These are phyloP conservation scores for Phytophthora litchii DNA, from an alignment of 352 stramenopile genomes.

Conservation along the genomic window DNA sequence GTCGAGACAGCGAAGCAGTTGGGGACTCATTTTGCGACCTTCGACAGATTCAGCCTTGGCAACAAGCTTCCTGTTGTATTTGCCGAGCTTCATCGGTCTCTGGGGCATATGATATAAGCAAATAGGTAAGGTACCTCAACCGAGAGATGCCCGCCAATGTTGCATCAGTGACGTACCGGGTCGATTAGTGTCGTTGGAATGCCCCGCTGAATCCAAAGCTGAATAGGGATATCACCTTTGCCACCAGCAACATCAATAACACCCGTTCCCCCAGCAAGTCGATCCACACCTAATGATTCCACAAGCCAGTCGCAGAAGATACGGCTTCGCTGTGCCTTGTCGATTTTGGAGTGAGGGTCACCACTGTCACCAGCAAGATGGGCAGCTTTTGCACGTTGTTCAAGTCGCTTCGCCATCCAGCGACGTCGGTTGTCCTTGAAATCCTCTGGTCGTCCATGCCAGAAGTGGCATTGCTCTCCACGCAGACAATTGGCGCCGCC, in stretches of 20 bases:
- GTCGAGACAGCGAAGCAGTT: constrained; percentile 69
- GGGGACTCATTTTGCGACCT: constrained; percentile 50
- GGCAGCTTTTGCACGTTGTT: constrained; percentile 60
- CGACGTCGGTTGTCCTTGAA: constrained; percentile 68
- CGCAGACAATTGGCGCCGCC: constrained; percentile 63
- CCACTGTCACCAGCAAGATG: constrained; percentile 66
- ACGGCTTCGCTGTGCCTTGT: constrained; percentile 75
- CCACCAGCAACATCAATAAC: constrained; percentile 90
- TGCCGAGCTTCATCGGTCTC: constrained; percentile 81
- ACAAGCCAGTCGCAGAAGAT: constrained; percentile 89
- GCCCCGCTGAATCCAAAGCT: constrained; percentile 79
- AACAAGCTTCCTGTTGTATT: constrained; percentile 75
- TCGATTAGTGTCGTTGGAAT: constrained; percentile 88
- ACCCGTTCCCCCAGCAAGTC: constrained; percentile 55
- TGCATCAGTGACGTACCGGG: constrained; percentile 47
- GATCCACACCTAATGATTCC: constrained; percentile 48
- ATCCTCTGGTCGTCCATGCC: constrained; percentile 65
- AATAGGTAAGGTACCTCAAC: too few relatives aligned
- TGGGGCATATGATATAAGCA: constrained; percentile 18
- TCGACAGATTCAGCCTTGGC: constrained; percentile 34
- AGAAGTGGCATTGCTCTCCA: constrained; percentile 81
- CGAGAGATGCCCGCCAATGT: neutral
- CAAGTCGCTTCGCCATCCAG: constrained; percentile 71
- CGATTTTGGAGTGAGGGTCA: constrained; percentile 69
- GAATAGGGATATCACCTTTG: constrained; percentile 87